Conservation (phyloP, 2,329 filamentous ascomycete genomes). For the Neofusicoccum sp. region DNA sequence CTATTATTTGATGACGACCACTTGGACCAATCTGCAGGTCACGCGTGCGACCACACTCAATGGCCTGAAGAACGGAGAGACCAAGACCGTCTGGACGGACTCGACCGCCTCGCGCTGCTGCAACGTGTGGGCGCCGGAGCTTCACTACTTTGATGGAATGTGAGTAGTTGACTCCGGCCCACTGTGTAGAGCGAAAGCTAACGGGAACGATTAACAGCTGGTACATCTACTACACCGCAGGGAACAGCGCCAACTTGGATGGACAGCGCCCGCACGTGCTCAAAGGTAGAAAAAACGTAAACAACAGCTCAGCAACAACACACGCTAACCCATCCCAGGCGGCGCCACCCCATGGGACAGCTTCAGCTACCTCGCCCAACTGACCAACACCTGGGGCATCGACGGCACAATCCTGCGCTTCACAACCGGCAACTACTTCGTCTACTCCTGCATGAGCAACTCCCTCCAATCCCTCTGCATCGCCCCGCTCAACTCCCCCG, state of each 20-base stretch:
- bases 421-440: slow-evolving; percentile 50
- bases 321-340: slow-evolving; percentile 33
- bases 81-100: slow-evolving; percentile 53
- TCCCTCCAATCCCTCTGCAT: slow-evolving; percentile 45
- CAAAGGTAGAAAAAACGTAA: slow-evolving; percentile 38
- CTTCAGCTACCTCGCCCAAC: slow-evolving; percentile 50
- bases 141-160: slow-evolving; percentile 19
- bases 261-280: slow-evolving; percentile 54
- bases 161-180: background rate
- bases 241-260: slow-evolving; percentile 46
- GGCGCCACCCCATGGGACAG: slow-evolving; percentile 53
- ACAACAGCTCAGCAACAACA: background rate
- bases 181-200: slow-evolving; percentile 29
- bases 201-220: slow-evolving; percentile 42
- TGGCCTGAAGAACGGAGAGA: slow-evolving; percentile 54
- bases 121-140: slow-evolving; percentile 53
- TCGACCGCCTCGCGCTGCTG: slow-evolving; percentile 48
- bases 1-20: slow-evolving; percentile 58
- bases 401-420: slow-evolving; percentile 55
- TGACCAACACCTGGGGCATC: slow-evolving; percentile 53
- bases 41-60: slow-evolving; percentile 54
- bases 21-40: slow-evolving; percentile 57
- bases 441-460: slow-evolving; percentile 54
- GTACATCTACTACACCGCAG: slow-evolving; percentile 60
- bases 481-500: slow-evolving; percentile 40